Conservation (phyloP, 2,329 filamentous ascomycete species). For the Penicillium vulpinum region DNA sequence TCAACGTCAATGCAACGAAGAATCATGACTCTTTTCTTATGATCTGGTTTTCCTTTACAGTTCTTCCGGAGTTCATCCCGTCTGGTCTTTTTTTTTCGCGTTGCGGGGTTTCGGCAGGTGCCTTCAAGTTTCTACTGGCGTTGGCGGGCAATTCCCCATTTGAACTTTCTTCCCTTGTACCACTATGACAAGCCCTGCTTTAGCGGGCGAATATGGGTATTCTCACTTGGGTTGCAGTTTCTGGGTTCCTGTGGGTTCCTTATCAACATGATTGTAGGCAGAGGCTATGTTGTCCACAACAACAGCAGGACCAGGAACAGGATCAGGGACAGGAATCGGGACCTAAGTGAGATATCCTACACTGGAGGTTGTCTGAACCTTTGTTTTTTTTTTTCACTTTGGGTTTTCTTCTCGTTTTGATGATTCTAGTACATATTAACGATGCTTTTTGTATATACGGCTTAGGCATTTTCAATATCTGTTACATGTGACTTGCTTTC, state of each 20-base stretch:
- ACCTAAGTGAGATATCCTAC: background rate
- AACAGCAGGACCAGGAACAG: background rate
- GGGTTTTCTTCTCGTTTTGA: background rate
- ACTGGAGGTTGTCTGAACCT: constrained; percentile 2
- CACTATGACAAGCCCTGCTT: constrained; percentile 2
- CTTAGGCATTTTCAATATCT: background rate
- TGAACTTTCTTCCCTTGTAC: constrained; percentile 5
- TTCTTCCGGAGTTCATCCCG: constrained; percentile 8
- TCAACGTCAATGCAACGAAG: constrained; percentile 42
- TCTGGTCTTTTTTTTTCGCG: constrained; percentile 8
- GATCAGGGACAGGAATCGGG: background rate
- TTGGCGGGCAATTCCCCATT: constrained; percentile 3
- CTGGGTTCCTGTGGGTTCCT: background rate
- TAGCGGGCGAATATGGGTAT: background rate
- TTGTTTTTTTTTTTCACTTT: background rate
- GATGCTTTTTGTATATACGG: constrained; percentile 5
- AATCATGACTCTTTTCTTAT: constrained; percentile 35
- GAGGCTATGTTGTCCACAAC: background rate
- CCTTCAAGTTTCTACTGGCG: constrained; percentile 4
- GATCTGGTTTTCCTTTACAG: constrained; percentile 12
- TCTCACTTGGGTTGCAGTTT: background rate
- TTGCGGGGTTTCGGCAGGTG: background rate
- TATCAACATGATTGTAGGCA: background rate
- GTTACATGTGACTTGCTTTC: constrained; percentile 1
- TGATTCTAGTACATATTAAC: constrained; percentile 2